Evolutionary conservation across 2,329 filamentous ascomycete species (phyloP).

Genomic region (Pseudogymnoascus sp.): DNA sequence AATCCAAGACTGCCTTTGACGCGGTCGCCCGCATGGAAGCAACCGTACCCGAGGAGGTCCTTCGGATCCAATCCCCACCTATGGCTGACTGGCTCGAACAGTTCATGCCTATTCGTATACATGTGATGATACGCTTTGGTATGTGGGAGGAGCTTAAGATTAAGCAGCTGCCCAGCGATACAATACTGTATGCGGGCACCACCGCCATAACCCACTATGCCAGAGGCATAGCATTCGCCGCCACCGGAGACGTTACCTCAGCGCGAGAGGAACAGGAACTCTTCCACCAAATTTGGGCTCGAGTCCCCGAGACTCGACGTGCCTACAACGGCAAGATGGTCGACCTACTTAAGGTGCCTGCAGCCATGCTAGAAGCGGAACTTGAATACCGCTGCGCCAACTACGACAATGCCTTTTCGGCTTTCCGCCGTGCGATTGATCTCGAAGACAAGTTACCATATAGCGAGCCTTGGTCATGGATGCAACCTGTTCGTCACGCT

Average conservation of each 20-base stretch:
- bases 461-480: slow-evolving; percentile 73
- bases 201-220: slow-evolving; percentile 62
- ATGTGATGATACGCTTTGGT: slow-evolving; percentile 67
- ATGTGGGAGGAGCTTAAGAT: slow-evolving; percentile 58
- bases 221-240: slow-evolving; percentile 58
- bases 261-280: slow-evolving; percentile 43
- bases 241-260: slow-evolving; percentile 43
- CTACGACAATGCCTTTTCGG: slow-evolving; percentile 48
- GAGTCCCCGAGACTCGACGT: slow-evolving; percentile 51
- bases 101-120: slow-evolving; percentile 58
- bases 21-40: slow-evolving; percentile 51
- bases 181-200: slow-evolving; percentile 57
- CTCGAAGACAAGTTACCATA: slow-evolving; percentile 59
- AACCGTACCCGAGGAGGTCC: slow-evolving; percentile 53
- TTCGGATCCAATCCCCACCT: slow-evolving; percentile 56
- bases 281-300: slow-evolving; percentile 43
- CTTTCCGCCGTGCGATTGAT: slow-evolving; percentile 48
- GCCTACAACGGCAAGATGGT: slow-evolving; percentile 60
- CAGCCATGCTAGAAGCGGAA: slow-evolving; percentile 64
- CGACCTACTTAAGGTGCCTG: slow-evolving; percentile 55
- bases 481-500: slow-evolving; percentile 65
- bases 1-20: slow-evolving; percentile 53
- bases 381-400: slow-evolving; percentile 59
- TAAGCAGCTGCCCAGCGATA: slow-evolving; percentile 48
- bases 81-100: slow-evolving; percentile 76